Evolutionary conservation across 345 rosid species (phyloP).

Genomic region (Orychophragmus violaceus): DNA sequence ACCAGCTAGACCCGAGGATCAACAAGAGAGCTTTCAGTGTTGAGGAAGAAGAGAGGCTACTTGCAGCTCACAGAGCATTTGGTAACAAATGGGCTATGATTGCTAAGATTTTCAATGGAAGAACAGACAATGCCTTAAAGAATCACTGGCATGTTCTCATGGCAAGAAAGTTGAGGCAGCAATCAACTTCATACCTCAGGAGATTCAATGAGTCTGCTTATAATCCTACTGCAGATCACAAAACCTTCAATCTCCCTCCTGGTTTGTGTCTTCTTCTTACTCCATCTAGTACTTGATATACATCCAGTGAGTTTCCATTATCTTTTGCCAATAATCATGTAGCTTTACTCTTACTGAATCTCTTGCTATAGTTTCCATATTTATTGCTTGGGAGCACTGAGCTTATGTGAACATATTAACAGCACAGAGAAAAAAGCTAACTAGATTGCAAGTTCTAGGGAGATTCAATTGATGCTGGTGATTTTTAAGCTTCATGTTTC

Average conservation of each 20-base stretch:
- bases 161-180: conserved; percentile 55
- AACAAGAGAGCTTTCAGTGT: conserved; percentile 64
- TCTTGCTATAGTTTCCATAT: not conserved
- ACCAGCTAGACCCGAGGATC: conserved; percentile 83
- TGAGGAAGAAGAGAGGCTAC: conserved; percentile 67
- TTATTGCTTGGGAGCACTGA: not conserved
- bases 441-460: not conserved
- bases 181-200: conserved; percentile 33
- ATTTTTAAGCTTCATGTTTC: conserved; percentile 9
- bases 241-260: conserved; percentile 8
- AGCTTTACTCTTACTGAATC: not conserved
- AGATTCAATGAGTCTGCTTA: conserved; percentile 26
- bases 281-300: not conserved
- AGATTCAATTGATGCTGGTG: not conserved
- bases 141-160: conserved; percentile 71
- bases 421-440: not conserved
- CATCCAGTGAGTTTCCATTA: not conserved
- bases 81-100: conserved; percentile 70
- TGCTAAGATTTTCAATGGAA: conserved; percentile 52
- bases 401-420: not conserved
- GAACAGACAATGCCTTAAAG: conserved; percentile 66
- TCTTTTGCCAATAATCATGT: not conserved
- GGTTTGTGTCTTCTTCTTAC: conserved; percentile 19
- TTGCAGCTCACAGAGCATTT: conserved; percentile 53
- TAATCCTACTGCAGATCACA: conserved; percentile 16